Evolutionary conservation across 139 green algal genomes (phyloP), one percentile per base, ranked within the genome.

Genomic region (Tetraselmis chui): DNA sequence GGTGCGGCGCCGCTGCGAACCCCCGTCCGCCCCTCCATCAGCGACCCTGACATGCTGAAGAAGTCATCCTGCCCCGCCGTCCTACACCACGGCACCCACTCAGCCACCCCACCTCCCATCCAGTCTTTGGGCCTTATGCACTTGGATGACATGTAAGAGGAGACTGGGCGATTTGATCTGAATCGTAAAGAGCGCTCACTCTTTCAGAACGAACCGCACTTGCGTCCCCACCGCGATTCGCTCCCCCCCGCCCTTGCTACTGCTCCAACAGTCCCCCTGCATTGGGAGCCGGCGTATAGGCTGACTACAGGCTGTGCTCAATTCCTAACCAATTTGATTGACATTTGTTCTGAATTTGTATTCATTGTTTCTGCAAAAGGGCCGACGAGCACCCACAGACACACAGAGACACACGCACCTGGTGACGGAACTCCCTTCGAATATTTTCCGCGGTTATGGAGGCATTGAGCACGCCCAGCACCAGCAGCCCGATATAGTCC

Each of bases 381-480:
- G n/a, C n/a, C n/a, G n/a, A n/a, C n/a, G n/a, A n/a, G n/a, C n/a
- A n/a, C n/a, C n/a, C n/a, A n/a, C n/a, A n/a, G n/a, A n/a, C n/a
- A n/a, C n/a, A n/a, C n/a, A n/a, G n/a, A n/a, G n/a, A n/a, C n/a
- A n/a, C n/a, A n/a, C n/a, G n/a, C n/a, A 67, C 45, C 45, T 67
- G 27, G 31, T 80, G 76, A 27, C 29, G n/a, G 79, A 93, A 85
- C 23, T 91, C 87, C 30, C 59, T 2, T 1, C 80, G 80, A 26
- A 94, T 89, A n/a, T 85, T 26, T 22, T 86, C 82, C 2, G 79
- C 80, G 1, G 79, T 75, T 0, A 95, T 86, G 75, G 87, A 82
- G 1, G 84, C 89, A 32, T 96, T 96, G 80, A 96, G 89, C 2
- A 94, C 82, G 23, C 88, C 90, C 79, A 94, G 80, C n/a, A 93